Evolutionary conservation across 1,284 basidiomycete genomes (phyloP), one percentile per base, ranked within the genome.

Genomic region (Volvariella surrecta): DNA sequence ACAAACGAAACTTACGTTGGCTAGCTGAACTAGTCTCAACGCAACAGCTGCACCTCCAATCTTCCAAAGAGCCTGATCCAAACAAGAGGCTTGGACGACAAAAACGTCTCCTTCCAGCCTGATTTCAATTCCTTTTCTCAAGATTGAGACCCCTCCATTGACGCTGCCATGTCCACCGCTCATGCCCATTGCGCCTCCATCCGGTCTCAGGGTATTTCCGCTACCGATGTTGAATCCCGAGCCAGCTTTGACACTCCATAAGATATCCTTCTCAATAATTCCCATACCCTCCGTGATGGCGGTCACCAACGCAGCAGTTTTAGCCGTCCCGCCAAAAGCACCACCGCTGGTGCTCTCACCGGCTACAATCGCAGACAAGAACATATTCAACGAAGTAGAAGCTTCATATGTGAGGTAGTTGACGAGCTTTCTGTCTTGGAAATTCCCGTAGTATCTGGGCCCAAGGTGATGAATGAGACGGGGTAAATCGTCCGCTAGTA

Each of bases 31-130:
- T 43, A 97, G 61, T 47, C 80, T 72, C 51, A 97, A 62, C 1
- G 82, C 68, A 16, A 94, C 70, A 2, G 82, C 77, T 1, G 84
- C 79, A 1, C 94, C 93, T 1, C 92, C 93, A 38, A 91, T 76
- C 52, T 79, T 80, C 80, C 88, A 89, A 42, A 96, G 62, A 0
- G 83, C 77, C 46, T 77, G 71, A 59, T 96, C 92, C 30, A 95
- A 60, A 42, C 80, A 73, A 18, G 68, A 67, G 11, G 75, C 75
- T 17, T 74, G 73, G 35, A 80, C 73, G 1, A 79, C 60, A 46
- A 80, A 67, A 2, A 87, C 71, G 54, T 86, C 73, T 1, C 83
- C 85, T 17, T 68, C 56, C 13, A 75, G 59, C 37, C 56, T 52
- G 20, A 71, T 60, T 22, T 60, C 51, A 28, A 28, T 6, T 11